phyloP scores from a whole-genome alignment of 1,284 basidiomycete species.

The Phylloboletellus chloephorus region DNA sequence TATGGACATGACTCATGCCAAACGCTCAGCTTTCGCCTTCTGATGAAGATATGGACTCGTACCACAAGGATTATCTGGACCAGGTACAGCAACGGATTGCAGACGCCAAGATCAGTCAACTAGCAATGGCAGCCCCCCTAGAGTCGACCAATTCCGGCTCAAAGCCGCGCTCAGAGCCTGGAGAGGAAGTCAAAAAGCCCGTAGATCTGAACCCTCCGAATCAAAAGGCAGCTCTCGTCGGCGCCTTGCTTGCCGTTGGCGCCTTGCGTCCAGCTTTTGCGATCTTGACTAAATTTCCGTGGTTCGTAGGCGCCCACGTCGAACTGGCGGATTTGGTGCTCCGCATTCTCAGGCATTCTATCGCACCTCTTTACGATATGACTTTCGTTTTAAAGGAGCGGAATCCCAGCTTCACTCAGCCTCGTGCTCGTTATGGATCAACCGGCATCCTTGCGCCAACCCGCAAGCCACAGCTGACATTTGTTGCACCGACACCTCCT shows the following conservation, averaged over 20 bases:
- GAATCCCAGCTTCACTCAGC: conserved; percentile 54
- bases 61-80: conserved; percentile 63
- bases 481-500: conserved; percentile 72
- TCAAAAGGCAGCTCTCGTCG: conserved; percentile 78
- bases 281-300: conserved; percentile 79
- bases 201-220: conserved; percentile 54
- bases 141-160: conserved; percentile 47
- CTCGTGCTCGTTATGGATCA: conserved; percentile 57
- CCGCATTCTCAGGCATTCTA: conserved; percentile 63
- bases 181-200: conserved; percentile 42
- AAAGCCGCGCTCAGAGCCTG: conserved; percentile 34
- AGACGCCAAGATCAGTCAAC: conserved; percentile 69
- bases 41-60: conserved; percentile 69
- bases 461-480: conserved; percentile 58
- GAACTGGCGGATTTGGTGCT: conserved; percentile 84
- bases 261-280: conserved; percentile 73
- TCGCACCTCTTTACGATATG: conserved; percentile 64
- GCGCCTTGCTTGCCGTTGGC: conserved; percentile 83
- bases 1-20: conserved; percentile 7
- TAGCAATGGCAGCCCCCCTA: conserved; percentile 87
- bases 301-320: conserved; percentile 78
- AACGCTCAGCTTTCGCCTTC: conserved; percentile 59
- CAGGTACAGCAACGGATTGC: conserved; percentile 62
- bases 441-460: conserved; percentile 48
- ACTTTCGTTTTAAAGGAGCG: conserved; percentile 48